Percentiles rank a stretch among this genome's conserved stretches.
These are phyloP conservation scores for Fusarium ramigenum DNA, from an alignment of 2,329 filamentous ascomycete genomes.

Conservation along the genomic window DNA sequence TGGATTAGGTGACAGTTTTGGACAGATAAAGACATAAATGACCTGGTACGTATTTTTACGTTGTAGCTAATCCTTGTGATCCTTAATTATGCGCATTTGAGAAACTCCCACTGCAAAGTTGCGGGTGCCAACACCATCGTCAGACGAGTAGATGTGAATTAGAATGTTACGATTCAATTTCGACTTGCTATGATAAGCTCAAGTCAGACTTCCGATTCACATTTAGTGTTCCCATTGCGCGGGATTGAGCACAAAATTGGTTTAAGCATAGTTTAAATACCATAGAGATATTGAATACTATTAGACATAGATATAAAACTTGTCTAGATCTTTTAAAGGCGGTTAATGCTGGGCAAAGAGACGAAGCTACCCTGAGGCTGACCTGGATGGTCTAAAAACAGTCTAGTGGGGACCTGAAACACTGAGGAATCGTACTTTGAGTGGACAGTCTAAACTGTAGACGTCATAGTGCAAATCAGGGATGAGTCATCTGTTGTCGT, in stretches of 20 bases:
- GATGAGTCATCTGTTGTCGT: background rate
- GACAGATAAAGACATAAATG: too few species aligned
- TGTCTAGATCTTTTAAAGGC: accelerated
- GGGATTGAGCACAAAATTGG: accelerated
- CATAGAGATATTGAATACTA: accelerated
- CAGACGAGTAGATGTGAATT: too few species aligned
- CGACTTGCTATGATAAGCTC: background rate
- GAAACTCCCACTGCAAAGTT: too few species aligned
- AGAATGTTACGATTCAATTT: too few species aligned
- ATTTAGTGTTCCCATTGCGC: too few species aligned
- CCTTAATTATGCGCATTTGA: too few species aligned
- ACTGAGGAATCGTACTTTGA: background rate
- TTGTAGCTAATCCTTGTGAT: too few species aligned
- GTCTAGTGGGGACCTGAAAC: background rate
- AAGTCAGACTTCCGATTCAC: background rate
- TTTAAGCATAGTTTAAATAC: accelerated
- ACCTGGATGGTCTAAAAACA: background rate
- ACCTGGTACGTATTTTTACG: accelerated
- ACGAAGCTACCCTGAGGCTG: background rate
- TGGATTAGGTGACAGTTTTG: background rate
- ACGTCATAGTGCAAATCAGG: background rate
- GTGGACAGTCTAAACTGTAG: background rate
- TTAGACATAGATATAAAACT: accelerated
- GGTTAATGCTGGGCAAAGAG: background rate
- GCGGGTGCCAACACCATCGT: too few species aligned